Evolutionary conservation across 2,329 filamentous ascomycete genomes (phyloP), one percentile per base, ranked within the genome.

Genomic region (Zymoseptoria ardabiliae): DNA sequence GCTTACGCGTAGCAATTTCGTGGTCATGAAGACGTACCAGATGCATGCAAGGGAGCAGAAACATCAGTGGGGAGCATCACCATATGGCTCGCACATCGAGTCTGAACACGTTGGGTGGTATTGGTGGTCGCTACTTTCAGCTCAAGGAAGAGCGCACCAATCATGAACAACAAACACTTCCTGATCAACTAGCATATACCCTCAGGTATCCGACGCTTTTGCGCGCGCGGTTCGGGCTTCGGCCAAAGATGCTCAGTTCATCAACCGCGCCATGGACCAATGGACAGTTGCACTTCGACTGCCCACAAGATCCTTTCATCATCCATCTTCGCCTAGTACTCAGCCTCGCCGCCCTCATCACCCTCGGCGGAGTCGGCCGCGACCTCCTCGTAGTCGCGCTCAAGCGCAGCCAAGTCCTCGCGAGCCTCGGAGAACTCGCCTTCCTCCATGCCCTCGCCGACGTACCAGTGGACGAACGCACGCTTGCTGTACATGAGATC

Each of bases 401-500:
- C 94, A 65, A 99, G 85, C 70, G 94, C 94, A 76, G 94, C 94
- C 77, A 99, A 82, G 81, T 99, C 94, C 82, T 99, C 94, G 77
- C 94, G 92, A 66, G 94, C 94, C 84, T 99, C 94, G 59, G 91
- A 96, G 86, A 99, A 99, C 81, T 99, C 94, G 79, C 94, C 94
- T 79, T 99, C 94, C 85, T 99, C 94, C 94, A 99, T 99, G 86
- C 94, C 94, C 84, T 97, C 94, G 82, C 94, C 94, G 75, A 99
- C 94, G 73, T 97, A 99, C 94, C 94, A 99, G 82, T 99, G 94
- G 67, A 99, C 94, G 81, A 99, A 99, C 64, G 94, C 94, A 82
- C 94, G 94, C 89, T 99, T 99, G 78, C 91, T 95, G 87, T 97
- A 97, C 94, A 99, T 99, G 77, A 99, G 90, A 75, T 99, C 94